Base-by-base conservation (phyloP, 23 red algal species). In the Gracilaria domingensis region DNA sequence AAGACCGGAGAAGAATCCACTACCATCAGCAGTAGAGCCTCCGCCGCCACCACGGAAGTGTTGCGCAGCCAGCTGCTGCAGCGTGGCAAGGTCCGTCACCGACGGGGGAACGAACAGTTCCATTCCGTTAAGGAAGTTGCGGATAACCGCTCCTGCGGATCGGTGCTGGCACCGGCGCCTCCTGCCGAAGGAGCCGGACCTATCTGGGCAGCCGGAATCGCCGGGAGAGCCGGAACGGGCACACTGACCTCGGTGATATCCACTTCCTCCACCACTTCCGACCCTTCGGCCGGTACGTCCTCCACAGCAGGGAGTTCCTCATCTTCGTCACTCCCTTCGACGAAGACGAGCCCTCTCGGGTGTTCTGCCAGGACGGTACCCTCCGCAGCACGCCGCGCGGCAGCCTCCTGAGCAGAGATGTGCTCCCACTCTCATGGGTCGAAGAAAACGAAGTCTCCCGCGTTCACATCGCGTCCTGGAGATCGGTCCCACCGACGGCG, bases 381-480 rank as follows among this genome's bases (percentile, higher is more conserved):
- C 8, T 12, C n/a, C n/a, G n/a, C n/a, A n/a, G n/a, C 12, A 58
- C 45, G 77, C 1, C 39, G 16, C n/a, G 16, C 36, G 18, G 25
- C 2, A 24, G 51, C 77, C 5, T 35, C 77, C n/a, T n/a, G 32
- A 12, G 49, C 30, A 0, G 38, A 23, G 0, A 54, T 29, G 0
- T 29, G 14, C 77, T 50, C 77, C 77, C 55, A 17, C 17, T 49
- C 14, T n/a, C 25, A 81, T 53, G 45, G 77, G 14, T 81, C 48
- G 11, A 81, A 2, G 17, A 25, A 48, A 4, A 80, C 38, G 24
- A 48, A 48, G 55, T 58, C 30, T 8, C 77, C 18, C 2, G 49
- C 0, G 0, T 59, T 58, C 18, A 37, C 50, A n/a, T 40, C 25
- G 21, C 77, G 77, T 18, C 29, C 55, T 9, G 49, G 29, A 36